A percentile compares a stretch with the other conserved stretches of the same genome.
Conservation (phyloP, 1,139 yeast genomes). For the Debaryomycetaceae sp. region DNA sequence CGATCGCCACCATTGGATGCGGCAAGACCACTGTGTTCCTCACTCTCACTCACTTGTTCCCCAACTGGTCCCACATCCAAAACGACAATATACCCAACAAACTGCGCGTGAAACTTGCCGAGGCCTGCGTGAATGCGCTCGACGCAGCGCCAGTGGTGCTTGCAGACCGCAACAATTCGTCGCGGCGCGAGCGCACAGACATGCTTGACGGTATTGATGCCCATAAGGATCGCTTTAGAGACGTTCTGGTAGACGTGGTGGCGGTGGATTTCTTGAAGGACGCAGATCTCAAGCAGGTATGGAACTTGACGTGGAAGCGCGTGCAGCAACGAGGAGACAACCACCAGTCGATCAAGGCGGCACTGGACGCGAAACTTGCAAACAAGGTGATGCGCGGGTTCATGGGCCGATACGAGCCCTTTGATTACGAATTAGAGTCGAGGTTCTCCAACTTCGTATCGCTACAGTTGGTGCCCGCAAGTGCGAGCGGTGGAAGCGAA, state of each 20-base stretch:
- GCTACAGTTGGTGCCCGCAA: conserved; percentile 14
- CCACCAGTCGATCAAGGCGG: conserved; percentile 72
- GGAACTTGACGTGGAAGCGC: conserved; percentile 48
- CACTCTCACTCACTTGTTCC: conserved; percentile 45
- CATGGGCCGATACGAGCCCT: conserved; percentile 54
- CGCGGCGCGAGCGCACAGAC: conserved; percentile 55
- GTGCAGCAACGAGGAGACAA: conserved; percentile 70
- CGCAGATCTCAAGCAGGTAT: conserved; percentile 16
- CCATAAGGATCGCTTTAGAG: conserved; percentile 22
- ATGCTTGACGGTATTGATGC: conserved; percentile 49
- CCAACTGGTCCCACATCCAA: conserved; percentile 70
- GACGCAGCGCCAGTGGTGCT: conserved; percentile 41
- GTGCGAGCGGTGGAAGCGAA: conserved; percentile 5
- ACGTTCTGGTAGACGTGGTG: conserved; percentile 35
- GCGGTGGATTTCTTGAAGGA: conserved; percentile 59
- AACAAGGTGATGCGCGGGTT: conserved; percentile 63
- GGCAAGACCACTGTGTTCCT: conserved; percentile 84
- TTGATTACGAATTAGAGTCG: conserved; percentile 52
- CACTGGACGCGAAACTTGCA: conserved; percentile 34
- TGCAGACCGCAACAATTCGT: conserved; percentile 79
- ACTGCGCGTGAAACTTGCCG: conserved; percentile 41
- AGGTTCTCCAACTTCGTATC: conserved; percentile 52
- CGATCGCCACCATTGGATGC: conserved; percentile 88
- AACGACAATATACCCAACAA: conserved; percentile 63
- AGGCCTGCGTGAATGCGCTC: conserved; percentile 25